phyloP scores from a whole-genome alignment of 1,139 yeast genomes.

The Pichia sp. region DNA sequence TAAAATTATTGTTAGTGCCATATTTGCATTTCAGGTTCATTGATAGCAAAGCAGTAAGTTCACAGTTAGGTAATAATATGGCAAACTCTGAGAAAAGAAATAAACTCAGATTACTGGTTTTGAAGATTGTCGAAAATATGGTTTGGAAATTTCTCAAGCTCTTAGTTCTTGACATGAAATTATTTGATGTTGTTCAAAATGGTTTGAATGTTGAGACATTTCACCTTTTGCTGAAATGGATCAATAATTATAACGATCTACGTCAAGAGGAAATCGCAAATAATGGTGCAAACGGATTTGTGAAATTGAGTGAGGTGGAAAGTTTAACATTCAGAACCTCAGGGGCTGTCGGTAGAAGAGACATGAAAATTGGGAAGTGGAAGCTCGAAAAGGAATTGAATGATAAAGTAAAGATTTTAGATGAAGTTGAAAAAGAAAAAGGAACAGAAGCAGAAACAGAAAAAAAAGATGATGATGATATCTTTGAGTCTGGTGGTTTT shows the following conservation, averaged over 20 bases:
- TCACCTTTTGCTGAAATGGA: conserved; percentile 7
- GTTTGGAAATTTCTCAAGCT: conserved; percentile 6
- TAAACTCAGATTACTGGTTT: conserved; percentile 10
- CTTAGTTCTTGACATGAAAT: conserved; percentile 4
- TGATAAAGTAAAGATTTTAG: conserved; percentile 29
- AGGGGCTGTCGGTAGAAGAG: conserved; percentile 51
- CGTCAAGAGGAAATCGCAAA: conserved; percentile 6
- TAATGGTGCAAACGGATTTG: conserved; percentile 5
- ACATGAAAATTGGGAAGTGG: conserved; percentile 64
- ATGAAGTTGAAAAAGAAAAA: conserved; percentile 15
- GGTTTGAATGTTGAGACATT: background rate
- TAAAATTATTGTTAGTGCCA: background rate
- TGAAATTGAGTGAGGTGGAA: conserved; percentile 10
- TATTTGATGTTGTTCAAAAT: conserved; percentile 2
- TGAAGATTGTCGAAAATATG: conserved; percentile 10
- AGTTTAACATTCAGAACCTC: background rate
- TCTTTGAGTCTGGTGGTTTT: conserved; percentile 16
- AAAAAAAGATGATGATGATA: background rate
- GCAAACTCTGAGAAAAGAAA: conserved; percentile 8
- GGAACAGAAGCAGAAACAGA: background rate
- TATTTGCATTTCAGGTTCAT: conserved; percentile 11
- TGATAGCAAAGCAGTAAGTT: conserved; percentile 12
- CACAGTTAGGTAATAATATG: conserved; percentile 7
- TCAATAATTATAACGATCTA: conserved; percentile 4
- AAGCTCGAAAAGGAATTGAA: conserved; percentile 50